Conservation (phyloP, 768 basidiomycete species). For the Tricholoma matsutake region DNA sequence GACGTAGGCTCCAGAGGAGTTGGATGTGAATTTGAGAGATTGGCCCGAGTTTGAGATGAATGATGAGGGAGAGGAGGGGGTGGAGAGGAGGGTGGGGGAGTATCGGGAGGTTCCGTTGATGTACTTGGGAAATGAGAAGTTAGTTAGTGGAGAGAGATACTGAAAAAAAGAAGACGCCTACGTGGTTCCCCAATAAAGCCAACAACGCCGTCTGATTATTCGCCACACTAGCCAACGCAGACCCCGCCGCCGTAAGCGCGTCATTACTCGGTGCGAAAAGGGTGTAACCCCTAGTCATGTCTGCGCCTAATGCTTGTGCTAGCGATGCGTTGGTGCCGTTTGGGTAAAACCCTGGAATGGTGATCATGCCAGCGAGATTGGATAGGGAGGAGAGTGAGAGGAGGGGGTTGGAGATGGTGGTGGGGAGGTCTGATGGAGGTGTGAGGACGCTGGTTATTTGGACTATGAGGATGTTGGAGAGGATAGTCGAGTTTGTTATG, state of each 20-base stretch:
- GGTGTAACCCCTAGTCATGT: constrained; percentile 50
- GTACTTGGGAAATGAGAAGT: too few species aligned
- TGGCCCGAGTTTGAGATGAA: constrained; percentile 35
- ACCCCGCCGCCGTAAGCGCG: constrained; percentile 39
- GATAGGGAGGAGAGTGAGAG: constrained; percentile 43
- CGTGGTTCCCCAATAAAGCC: constrained; percentile 57
- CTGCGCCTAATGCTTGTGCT: constrained; percentile 30
- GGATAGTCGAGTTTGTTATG: constrained; percentile 39
- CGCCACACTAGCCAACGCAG: constrained; percentile 27
- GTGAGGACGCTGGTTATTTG: constrained; percentile 48
- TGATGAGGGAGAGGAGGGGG: constrained; percentile 21
- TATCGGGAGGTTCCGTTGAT: constrained; percentile 70
- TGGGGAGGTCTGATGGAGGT: constrained; percentile 47
- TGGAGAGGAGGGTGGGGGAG: constrained; percentile 42
- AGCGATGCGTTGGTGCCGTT: constrained; percentile 35
- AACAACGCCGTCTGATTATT: constrained; percentile 45
- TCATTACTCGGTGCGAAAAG: constrained; percentile 62
- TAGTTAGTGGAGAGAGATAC: background rate
- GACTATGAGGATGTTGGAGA: constrained; percentile 38
- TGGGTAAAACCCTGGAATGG: constrained; percentile 17
- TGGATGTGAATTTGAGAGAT: constrained; percentile 45
- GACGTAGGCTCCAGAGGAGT: constrained; percentile 58
- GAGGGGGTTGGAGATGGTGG: constrained; percentile 33
- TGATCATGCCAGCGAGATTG: constrained; percentile 23
- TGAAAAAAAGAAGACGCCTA: constrained; percentile 28